Percentiles rank a stretch among this genome's conserved stretches.
These are phyloP conservation scores for Tylopilus sp. DNA, from an alignment of 1,284 basidiomycete genomes.

Conservation along the genomic window DNA sequence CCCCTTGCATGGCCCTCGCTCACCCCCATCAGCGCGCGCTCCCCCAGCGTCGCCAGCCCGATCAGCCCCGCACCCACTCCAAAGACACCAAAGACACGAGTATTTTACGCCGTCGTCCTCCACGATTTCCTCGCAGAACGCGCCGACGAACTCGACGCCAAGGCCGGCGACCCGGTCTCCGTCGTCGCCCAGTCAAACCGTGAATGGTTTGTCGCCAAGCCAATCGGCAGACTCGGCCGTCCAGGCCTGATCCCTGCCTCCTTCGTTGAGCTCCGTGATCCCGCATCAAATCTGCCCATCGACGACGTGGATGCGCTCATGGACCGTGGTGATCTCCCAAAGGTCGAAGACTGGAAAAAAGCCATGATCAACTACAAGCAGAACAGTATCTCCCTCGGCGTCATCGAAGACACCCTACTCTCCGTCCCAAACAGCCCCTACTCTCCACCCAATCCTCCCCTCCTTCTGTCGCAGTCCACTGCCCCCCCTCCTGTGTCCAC, in stretches of 20 bases:
- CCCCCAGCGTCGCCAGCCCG: conserved; percentile 35
- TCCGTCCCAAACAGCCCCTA: conserved; percentile 45
- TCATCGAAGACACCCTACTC: conserved; percentile 66
- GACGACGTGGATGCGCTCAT: conserved; percentile 75
- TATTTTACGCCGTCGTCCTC: conserved; percentile 89
- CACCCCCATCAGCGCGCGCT: conserved; percentile 35
- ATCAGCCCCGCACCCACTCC: conserved; percentile 29
- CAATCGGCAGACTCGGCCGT: conserved; percentile 89
- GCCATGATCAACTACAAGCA: conserved; percentile 95
- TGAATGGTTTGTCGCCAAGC: conserved; percentile 91
- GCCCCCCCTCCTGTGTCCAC: conserved; percentile 19
- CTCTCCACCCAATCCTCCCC: conserved; percentile 28
- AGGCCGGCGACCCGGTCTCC: conserved; percentile 90
- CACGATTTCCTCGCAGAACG: conserved; percentile 96
- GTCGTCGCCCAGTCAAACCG: conserved; percentile 88
- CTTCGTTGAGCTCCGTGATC: conserved; percentile 95
- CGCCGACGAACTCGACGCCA: conserved; percentile 94
- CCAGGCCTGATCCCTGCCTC: conserved; percentile 96
- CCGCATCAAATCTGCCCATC: conserved; percentile 74
- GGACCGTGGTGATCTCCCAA: conserved; percentile 82
- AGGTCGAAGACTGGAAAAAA: conserved; percentile 97
- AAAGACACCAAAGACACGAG: conserved; percentile 48
- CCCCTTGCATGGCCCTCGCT: background rate
- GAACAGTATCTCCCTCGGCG: conserved; percentile 91
- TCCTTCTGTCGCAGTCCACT: conserved; percentile 12